Evolutionary conservation across 495 filamentous ascomycete genomes (phyloP), one percentile per base, ranked within the genome.

Genomic region (Jackrogersella minutella): DNA sequence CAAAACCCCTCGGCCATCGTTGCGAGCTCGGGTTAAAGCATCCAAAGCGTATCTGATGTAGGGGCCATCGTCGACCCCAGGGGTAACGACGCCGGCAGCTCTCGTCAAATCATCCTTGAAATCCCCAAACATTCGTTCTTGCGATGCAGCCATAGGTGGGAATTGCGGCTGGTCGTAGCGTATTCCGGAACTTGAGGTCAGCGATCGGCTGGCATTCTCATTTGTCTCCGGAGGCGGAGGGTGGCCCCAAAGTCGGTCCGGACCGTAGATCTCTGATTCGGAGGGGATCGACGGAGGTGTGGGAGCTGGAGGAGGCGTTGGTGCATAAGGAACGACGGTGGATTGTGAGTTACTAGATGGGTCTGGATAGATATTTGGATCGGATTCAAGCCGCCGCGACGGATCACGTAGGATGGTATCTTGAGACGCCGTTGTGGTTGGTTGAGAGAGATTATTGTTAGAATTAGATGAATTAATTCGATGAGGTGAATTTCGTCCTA

Each of bases 41-140:
- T 83, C 79, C 52, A 83, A 69, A 46, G 81, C 81, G 52, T 80
- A 79, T 39, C 79, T 80, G 57, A 83, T 77, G 44, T 78, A 82
- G 0, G 81, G 80, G 0, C 74, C 74, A 62, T 83, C 77, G 68
- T 81, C 80, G 8, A 82, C 74, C 14, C 81, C 81, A 0, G 81
- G 81, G 6, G 81, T 83, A 10, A 83, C 75, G 24, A 74, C 73
- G 22, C 79, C 79, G 26, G 79, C 80, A 28, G 78, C 70, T 49
- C 78, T 65, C 61, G 78, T 69, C 10, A 82, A 69, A 24, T 74
- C 77, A 53, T 82, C 80, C 28, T 78, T 73, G 55, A 82, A 81
- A 37, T 77, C 77, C 28, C 70, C 34, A 62, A 72, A 75, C 34
- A 62, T 51, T 16, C 74, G 55, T 58, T 80, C 77, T 40, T 66